Evolutionary conservation across 106 monocot genomes (phyloP).

Genomic region (Vanilla planifolia): DNA sequence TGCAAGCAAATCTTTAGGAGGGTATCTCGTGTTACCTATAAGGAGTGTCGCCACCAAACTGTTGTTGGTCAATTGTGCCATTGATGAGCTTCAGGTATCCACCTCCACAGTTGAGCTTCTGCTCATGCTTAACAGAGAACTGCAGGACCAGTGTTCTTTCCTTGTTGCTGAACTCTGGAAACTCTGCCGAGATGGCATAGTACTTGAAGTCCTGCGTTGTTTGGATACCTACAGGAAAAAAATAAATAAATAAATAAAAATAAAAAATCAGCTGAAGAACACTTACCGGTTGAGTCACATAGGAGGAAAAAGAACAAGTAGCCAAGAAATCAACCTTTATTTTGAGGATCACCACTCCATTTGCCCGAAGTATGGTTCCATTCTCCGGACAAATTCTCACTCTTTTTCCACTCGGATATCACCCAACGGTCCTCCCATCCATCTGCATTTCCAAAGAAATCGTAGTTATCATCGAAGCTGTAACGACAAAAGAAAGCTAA

Average conservation of each 20-base stretch:
- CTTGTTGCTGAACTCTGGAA: conserved; percentile 64
- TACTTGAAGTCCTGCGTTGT: conserved; percentile 52
- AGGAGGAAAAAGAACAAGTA: no score
- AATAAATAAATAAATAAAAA: not conserved
- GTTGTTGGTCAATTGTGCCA: conserved; percentile 68
- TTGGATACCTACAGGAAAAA: conserved; percentile 40
- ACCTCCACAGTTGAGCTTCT: conserved; percentile 79
- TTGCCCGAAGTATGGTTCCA: conserved; percentile 34
- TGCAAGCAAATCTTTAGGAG: no score
- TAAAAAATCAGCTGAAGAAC: not conserved
- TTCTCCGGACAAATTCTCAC: conserved; percentile 31
- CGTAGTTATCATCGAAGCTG: not conserved
- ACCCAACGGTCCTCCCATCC: conserved; percentile 35
- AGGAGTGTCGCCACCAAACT: conserved; percentile 62
- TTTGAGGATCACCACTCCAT: conserved; percentile 30
- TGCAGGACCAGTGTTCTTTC: conserved; percentile 66
- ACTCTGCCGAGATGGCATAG: conserved; percentile 67
- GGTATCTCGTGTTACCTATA: conserved; percentile 33
- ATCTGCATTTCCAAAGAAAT: conserved; percentile 8
- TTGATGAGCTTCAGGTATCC: conserved; percentile 78
- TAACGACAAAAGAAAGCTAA: not conserved
- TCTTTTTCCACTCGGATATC: conserved; percentile 31
- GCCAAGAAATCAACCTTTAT: conserved; percentile 22
- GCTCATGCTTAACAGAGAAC: conserved; percentile 79
- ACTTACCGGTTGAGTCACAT: no score